phyloP scores from a whole-genome alignment of 495 filamentous ascomycete genomes.

The Aspergillus indologenus region DNA sequence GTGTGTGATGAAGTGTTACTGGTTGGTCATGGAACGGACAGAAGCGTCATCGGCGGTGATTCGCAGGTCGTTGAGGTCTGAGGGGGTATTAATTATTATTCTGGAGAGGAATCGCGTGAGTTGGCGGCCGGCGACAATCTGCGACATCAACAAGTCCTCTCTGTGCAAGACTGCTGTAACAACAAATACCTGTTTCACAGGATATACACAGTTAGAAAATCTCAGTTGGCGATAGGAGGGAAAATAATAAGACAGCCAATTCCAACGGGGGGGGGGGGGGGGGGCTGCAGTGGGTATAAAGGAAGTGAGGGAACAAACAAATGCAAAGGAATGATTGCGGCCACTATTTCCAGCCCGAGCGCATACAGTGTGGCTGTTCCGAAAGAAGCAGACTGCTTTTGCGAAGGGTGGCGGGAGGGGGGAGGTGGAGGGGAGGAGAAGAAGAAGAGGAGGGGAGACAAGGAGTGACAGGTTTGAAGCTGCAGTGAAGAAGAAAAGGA shows the following conservation, averaged over 20 bases:
- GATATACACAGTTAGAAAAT: not conserved
- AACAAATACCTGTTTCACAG: not conserved
- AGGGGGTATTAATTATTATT: conserved; percentile 10
- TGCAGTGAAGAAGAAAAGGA: not conserved
- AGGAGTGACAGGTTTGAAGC: not conserved
- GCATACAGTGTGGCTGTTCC: not conserved
- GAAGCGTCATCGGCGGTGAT: conserved; percentile 22
- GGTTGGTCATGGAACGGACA: conserved; percentile 18
- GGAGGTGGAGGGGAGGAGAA: not conserved
- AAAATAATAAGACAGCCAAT: not conserved
- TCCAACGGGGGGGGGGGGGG: not conserved
- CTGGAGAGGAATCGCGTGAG: conserved; percentile 15
- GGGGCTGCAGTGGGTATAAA: not conserved
- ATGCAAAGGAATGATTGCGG: not conserved
- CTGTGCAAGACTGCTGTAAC: conserved; percentile 1
- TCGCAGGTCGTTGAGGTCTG: conserved; percentile 1
- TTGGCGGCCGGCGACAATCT: conserved; percentile 25
- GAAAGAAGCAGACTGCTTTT: not conserved
- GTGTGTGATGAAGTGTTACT: conserved; percentile 12
- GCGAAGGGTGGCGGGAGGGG: not conserved
- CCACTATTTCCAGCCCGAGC: not conserved
- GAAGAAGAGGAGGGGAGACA: conserved; percentile 3
- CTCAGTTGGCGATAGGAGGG: not conserved
- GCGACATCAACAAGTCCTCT: conserved; percentile 16
- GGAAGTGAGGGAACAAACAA: not conserved